Conservation (phyloP, 129 eudicot species). For the Flaveria robusta region DNA sequence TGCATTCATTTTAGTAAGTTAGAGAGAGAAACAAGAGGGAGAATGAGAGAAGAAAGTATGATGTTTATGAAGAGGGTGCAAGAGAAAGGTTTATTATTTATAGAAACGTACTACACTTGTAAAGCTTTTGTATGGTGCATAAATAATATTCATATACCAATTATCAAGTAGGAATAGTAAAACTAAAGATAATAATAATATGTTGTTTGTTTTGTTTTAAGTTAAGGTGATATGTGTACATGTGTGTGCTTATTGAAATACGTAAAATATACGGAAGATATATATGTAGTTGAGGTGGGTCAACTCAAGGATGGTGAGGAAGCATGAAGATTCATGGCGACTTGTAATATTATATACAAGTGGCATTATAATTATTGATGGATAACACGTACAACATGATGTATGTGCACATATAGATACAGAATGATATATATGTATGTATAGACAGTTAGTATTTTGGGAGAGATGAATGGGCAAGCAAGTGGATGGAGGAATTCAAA, state of each 20-base stretch:
- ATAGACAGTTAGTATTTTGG: neutral
- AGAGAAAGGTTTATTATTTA: conserved; percentile 49
- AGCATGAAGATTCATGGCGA: conserved; percentile 75
- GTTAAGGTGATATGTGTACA: conserved; percentile 19
- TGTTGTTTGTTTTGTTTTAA: conserved; percentile 16
- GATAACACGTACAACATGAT: conserved; percentile 24
- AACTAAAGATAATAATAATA: neutral
- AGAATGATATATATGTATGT: neutral
- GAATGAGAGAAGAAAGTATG: neutral
- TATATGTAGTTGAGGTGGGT: conserved; percentile 67
- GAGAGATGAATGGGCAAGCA: conserved; percentile 19
- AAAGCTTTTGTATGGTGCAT: conserved; percentile 31
- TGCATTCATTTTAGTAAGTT: conserved; percentile 47
- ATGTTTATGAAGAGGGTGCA: conserved; percentile 30
- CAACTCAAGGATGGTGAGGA: conserved; percentile 61
- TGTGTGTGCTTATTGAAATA: conserved; percentile 28
- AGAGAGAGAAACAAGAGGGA: conserved; percentile 4
- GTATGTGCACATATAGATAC: conserved; percentile 10
- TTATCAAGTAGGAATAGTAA: neutral
- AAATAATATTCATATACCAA: neutral
- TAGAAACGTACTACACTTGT: conserved; percentile 31
- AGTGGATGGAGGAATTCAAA: conserved; percentile 43
- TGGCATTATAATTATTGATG: conserved; percentile 36
- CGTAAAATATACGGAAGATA: conserved; percentile 39
- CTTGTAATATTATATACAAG: conserved; percentile 31